Percentiles rank a stretch among this genome's conserved stretches.
Evolutionary conservation across 371 early-diverging fungal species (phyloP).

Genomic region (Mucor circinelloides): DNA sequence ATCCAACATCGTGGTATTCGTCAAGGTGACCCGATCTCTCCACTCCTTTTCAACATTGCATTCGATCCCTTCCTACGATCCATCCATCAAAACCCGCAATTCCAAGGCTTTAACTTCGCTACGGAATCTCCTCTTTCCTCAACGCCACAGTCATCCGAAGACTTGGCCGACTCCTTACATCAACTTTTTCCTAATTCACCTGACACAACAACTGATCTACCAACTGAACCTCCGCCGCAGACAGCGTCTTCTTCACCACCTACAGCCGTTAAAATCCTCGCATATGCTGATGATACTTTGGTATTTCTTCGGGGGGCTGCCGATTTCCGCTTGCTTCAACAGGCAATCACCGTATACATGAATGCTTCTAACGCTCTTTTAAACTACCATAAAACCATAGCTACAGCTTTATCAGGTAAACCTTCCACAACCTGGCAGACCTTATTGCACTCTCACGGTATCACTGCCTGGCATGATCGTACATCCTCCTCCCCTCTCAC

Average conservation of each 20-base stretch:
- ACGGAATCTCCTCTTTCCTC: background rate
- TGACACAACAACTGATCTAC: too few species aligned
- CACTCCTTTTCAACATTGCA: constrained; percentile 25
- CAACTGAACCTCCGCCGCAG: too few species aligned
- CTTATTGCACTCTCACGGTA: background rate
- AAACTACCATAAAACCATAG: too few species aligned
- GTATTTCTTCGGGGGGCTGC: constrained; percentile 1
- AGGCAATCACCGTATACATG: too few species aligned
- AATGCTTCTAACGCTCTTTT: constrained; percentile 3
- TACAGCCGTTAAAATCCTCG: constrained; percentile 7
- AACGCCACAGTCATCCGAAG: background rate
- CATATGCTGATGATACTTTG: constrained; percentile 17
- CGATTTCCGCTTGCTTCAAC: background rate
- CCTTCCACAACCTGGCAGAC: background rate
- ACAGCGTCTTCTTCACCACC: too few species aligned
- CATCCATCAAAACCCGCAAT: background rate
- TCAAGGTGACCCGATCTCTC: constrained; percentile 24
- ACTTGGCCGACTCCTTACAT: too few species aligned
- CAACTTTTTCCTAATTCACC: too few species aligned
- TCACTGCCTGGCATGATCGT: constrained; percentile 19
- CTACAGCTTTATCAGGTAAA: constrained; percentile 7
- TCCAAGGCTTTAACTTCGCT: background rate
- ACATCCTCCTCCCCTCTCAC: background rate
- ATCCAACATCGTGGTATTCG: constrained; percentile 14
- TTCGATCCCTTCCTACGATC: constrained; percentile 22